Conservation (phyloP, 805 yeast species). For the Ogataea naganishii region DNA sequence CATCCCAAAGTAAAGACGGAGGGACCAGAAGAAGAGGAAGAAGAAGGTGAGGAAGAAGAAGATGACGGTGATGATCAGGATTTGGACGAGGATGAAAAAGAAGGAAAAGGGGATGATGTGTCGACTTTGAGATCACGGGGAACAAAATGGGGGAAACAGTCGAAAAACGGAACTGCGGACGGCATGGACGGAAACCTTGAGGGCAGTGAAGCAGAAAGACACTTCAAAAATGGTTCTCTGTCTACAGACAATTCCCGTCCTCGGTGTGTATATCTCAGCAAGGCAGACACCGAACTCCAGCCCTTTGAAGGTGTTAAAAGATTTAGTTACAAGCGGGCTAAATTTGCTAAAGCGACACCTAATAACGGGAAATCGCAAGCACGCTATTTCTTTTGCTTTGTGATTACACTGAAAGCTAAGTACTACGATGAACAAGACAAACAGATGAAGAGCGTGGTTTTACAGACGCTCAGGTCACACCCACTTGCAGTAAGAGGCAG, state of each 20-base stretch:
- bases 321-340: slow-evolving; percentile 31
- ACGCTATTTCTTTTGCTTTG: slow-evolving; percentile 36
- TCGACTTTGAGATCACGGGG: background rate
- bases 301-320: slow-evolving; percentile 6
- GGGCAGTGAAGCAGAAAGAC: no score
- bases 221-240: no score
- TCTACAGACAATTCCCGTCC: no score
- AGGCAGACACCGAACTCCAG: slow-evolving; percentile 1
- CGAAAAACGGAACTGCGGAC: no score
- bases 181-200: no score
- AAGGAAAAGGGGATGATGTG: background rate
- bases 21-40: background rate
- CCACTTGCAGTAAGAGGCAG: slow-evolving; percentile 54
- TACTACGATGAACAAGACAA: slow-evolving; percentile 1
- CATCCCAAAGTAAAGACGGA: slow-evolving; percentile 1
- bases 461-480: slow-evolving; percentile 17
- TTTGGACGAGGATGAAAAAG: background rate
- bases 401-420: slow-evolving; percentile 5
- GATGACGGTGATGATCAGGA: background rate
- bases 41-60: slow-evolving; percentile 1
- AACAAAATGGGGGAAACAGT: background rate
- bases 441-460: background rate
- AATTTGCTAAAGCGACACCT: slow-evolving; percentile 44
- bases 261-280: no score
- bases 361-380: slow-evolving; percentile 37